phyloP scores from a whole-genome alignment of 768 basidiomycete genomes.

The Kwoniella shandongensis region DNA sequence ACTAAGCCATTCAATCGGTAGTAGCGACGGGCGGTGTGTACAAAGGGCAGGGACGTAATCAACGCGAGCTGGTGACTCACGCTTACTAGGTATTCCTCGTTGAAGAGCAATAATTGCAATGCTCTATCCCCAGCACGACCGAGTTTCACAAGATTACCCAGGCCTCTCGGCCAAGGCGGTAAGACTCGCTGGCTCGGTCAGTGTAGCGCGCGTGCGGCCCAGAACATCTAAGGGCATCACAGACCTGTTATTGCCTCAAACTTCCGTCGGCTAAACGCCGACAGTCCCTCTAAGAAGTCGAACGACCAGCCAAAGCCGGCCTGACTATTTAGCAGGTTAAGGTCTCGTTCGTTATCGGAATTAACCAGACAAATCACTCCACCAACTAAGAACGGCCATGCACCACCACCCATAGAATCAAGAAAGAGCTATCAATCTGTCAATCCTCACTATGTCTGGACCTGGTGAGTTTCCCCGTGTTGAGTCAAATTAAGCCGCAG shows the following conservation, averaged over 20 bases:
- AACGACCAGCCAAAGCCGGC: slow-evolving; percentile 69
- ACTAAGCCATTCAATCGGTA: slow-evolving; percentile 89
- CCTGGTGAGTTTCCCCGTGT: slow-evolving; percentile 77
- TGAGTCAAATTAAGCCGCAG: slow-evolving; percentile 84
- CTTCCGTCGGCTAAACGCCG: slow-evolving; percentile 76
- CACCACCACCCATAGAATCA: slow-evolving; percentile 84
- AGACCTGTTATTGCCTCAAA: slow-evolving; percentile 90
- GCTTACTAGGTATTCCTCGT: slow-evolving; percentile 87
- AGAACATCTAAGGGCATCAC: slow-evolving; percentile 89
- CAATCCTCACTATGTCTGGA: slow-evolving; percentile 74
- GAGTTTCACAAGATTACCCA: slow-evolving; percentile 76
- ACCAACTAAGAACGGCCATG: slow-evolving; percentile 85
- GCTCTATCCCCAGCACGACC: slow-evolving; percentile 82
- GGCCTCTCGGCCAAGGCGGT: slow-evolving; percentile 72
- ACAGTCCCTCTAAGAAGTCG: slow-evolving; percentile 84
- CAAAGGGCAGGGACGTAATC: slow-evolving; percentile 89
- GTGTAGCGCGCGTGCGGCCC: slow-evolving; percentile 84
- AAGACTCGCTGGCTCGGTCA: slow-evolving; percentile 82
- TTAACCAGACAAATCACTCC: slow-evolving; percentile 96
- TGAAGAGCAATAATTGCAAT: slow-evolving; percentile 91
- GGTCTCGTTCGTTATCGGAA: slow-evolving; percentile 93
- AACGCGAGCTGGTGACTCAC: slow-evolving; percentile 84
- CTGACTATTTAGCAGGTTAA: slow-evolving; percentile 89
- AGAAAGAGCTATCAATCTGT: slow-evolving; percentile 82
- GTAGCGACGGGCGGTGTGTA: slow-evolving; percentile 88